A percentile compares a stretch with the other conserved stretches of the same genome.
Conservation (phyloP, 257 asterid species). For the Solanum appendiculatum region DNA sequence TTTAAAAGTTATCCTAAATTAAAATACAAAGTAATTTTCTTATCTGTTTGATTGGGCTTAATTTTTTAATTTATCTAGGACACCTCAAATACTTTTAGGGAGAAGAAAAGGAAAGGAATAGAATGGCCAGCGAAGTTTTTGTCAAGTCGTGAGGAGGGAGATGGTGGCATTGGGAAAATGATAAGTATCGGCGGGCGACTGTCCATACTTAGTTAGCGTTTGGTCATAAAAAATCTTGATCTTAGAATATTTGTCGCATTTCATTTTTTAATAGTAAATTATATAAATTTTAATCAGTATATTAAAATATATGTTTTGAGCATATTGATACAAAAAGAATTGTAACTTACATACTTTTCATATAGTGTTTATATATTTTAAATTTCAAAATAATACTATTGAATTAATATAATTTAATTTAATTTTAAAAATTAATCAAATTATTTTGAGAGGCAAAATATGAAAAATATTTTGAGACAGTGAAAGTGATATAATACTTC, state of each 20-base stretch:
- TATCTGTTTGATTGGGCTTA: neutral
- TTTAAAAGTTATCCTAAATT: neutral
- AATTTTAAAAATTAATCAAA: neutral
- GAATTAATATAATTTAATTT: neutral
- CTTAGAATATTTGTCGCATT: fast-evolving
- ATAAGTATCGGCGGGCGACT: neutral
- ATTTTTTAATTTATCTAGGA: neutral
- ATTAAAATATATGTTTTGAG: neutral
- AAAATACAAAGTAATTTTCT: neutral
- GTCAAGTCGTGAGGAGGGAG: neutral
- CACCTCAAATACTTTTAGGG: neutral
- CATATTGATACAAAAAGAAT: neutral
- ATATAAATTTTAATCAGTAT: neutral
- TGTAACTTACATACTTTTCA: neutral
- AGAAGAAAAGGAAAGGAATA: neutral
- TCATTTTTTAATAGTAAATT: neutral
- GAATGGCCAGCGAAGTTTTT: neutral
- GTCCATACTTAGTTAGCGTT: fast-evolving
- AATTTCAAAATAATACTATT: neutral
- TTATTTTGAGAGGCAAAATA: neutral
- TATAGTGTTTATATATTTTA: neutral
- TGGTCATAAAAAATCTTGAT: fast-evolving
- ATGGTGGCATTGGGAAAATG: neutral
- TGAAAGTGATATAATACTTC: neutral
- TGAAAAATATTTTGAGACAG: neutral